These are phyloP conservation scores for Mortierella polycephala DNA, from an alignment of 371 early-diverging fungal genomes.

Conservation along the genomic window DNA sequence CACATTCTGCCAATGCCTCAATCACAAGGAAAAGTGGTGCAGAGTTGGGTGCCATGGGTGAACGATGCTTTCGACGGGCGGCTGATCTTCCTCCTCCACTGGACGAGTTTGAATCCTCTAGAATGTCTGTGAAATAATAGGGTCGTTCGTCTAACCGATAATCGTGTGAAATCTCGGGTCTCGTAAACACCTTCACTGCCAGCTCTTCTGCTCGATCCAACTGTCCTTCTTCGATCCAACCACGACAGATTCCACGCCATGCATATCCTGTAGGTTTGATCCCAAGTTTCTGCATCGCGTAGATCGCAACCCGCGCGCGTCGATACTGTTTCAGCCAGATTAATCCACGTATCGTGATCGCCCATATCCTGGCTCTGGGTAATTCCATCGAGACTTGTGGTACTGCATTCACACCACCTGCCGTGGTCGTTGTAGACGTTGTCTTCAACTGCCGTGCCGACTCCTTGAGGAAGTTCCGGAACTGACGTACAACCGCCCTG, in stretches of 20 bases:
- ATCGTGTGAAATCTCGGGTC: conserved; percentile 37
- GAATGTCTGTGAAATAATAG: conserved; percentile 35
- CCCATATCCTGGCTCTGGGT: conserved; percentile 45
- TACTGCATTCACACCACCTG: not conserved
- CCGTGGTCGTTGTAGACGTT: not conserved
- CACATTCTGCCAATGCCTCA: conserved; percentile 39
- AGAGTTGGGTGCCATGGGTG: conserved; percentile 45
- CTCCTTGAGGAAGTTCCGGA: conserved; percentile 44
- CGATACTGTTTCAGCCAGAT: conserved; percentile 50
- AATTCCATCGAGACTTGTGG: conserved; percentile 10
- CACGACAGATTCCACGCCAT: conserved; percentile 48
- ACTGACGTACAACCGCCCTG: conserved; percentile 44
- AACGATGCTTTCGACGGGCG: conserved; percentile 24
- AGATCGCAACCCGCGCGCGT: conserved; percentile 39
- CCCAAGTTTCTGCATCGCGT: conserved; percentile 39
- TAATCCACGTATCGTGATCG: conserved; percentile 35
- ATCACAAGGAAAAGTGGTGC: conserved; percentile 40
- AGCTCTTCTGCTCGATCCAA: conserved; percentile 39
- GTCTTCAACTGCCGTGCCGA: conserved; percentile 13
- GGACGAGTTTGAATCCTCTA: not conserved
- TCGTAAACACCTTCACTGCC: conserved; percentile 39
- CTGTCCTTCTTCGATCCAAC: conserved; percentile 49
- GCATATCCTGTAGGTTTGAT: conserved; percentile 49
- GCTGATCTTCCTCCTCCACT: not conserved
- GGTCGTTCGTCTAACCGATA: conserved; percentile 34